Percentiles rank a stretch among this genome's conserved stretches.
Evolutionary conservation across 495 filamentous ascomycete genomes (phyloP).

Genomic region (Daldinia decipiens): DNA sequence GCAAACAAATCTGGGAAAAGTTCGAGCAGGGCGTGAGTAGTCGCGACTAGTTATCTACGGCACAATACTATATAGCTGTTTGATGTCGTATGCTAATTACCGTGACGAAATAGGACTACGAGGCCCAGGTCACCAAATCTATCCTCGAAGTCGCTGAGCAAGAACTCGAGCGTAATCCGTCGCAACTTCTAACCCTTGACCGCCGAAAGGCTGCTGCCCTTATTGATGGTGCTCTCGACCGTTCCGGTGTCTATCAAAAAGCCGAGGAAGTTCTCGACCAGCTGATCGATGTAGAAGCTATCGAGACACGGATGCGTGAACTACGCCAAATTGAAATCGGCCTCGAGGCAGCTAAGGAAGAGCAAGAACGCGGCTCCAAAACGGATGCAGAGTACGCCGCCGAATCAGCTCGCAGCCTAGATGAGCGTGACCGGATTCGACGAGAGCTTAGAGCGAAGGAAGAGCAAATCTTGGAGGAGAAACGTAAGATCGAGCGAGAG

Average conservation of each 20-base stretch:
- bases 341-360: conserved; percentile 72
- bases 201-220: conserved; percentile 82
- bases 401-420: conserved; percentile 72
- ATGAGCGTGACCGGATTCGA: conserved; percentile 70
- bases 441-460: conserved; percentile 72
- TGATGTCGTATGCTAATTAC: conserved; percentile 12
- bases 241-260: conserved; percentile 80
- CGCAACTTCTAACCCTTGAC: conserved; percentile 76
- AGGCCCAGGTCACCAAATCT: conserved; percentile 69
- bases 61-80: not conserved
- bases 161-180: conserved; percentile 83
- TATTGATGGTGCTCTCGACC: conserved; percentile 86
- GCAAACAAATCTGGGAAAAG: conserved; percentile 82
- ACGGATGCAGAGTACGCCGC: conserved; percentile 84
- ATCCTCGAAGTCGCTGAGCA: conserved; percentile 78
- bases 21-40: conserved; percentile 77
- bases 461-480: conserved; percentile 72
- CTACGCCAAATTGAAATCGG: conserved; percentile 79
- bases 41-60: conserved; percentile 8
- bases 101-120: conserved; percentile 66
- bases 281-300: conserved; percentile 72
- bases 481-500: conserved; percentile 69
- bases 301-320: conserved; percentile 74
- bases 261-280: conserved; percentile 73
- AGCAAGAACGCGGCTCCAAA: conserved; percentile 75